Evolutionary conservation across 2,329 filamentous ascomycete genomes (phyloP), one percentile per base, ranked within the genome.

Genomic region (Alternaria solani): DNA sequence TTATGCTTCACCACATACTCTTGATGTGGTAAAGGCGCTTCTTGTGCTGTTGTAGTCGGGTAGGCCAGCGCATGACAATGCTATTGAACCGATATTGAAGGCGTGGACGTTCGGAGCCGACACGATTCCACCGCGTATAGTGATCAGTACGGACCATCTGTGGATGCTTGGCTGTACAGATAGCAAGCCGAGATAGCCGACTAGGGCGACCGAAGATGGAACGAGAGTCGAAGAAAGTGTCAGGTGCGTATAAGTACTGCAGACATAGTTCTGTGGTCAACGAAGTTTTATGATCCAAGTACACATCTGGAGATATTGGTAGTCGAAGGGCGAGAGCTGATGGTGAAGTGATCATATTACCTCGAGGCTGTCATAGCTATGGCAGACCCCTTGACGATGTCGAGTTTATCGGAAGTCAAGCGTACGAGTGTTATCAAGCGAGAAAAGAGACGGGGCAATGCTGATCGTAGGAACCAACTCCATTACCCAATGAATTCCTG

Each of bases 331-430:
- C 44, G 20, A 32, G 20, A 25, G 46, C 20, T 32, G 4, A 25
- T 11, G 41, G 34, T 41, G 38, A 11, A 42, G 28, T 39, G 23
- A 20, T 41, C 18, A 14, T 11, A 7, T 46, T 46, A 43, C 41
- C 65, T 48, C 60, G 63, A 28, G 18, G 32, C 20, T 36, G 34
- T 49, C 8, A 8, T 14, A 12, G 6, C 23, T 2, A 49, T 38
- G 8, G 8, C 46, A 8, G 16, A 18, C 34, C 34, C 14, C 16
- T 23, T 26, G 9, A 38, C 7, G 8, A 30, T 38, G 14, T 34
- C 25, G 14, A 12, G 30, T 25, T n/a, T 25, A 25, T 30, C 36
- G 20, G n/a, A 16, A 26, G 16, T n/a, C 14, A 11, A 5, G 32
- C 18, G 8, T 34, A 23, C n/a, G 9, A 26, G 32, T 26, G 12